A percentile compares a stretch with the other conserved stretches of the same genome.
Evolutionary conservation across 2,329 filamentous ascomycete genomes (phyloP).

Genomic region (Huntiella omanensis): DNA sequence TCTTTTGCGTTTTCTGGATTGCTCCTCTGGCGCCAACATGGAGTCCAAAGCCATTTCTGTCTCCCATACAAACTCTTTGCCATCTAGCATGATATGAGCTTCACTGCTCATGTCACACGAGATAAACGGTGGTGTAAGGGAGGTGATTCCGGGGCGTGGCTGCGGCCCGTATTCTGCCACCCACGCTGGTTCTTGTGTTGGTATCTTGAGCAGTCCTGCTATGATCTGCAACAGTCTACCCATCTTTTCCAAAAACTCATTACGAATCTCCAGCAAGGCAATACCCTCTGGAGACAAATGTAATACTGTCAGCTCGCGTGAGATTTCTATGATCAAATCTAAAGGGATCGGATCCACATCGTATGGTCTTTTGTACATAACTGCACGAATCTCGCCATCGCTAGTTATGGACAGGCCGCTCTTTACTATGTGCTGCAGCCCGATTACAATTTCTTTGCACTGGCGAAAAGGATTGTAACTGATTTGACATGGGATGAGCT

Average conservation of each 20-base stretch:
- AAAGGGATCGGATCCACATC: constrained; percentile 44
- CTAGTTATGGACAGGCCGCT: constrained; percentile 44
- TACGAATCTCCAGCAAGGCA: constrained; percentile 53
- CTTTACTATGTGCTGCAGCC: constrained; percentile 74
- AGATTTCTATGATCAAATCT: constrained; percentile 67
- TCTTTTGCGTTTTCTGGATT: constrained; percentile 10
- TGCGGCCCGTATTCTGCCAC: not conserved
- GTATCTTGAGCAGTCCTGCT: constrained; percentile 58
- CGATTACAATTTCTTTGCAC: constrained; percentile 57
- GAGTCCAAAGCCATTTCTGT: too few species aligned
- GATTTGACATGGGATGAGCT: constrained; percentile 58
- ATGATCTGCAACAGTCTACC: constrained; percentile 61
- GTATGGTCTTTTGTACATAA: constrained; percentile 69
- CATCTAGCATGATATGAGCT: constrained; percentile 39
- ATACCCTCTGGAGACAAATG: constrained; percentile 23
- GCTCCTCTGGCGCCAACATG: constrained; percentile 12
- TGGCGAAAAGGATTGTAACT: constrained; percentile 52
- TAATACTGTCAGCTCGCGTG: constrained; percentile 42
- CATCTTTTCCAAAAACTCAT: constrained; percentile 49
- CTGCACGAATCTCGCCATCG: constrained; percentile 26
- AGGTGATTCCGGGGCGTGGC: constrained; percentile 24
- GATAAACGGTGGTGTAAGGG: constrained; percentile 51
- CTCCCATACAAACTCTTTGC: constrained; percentile 22
- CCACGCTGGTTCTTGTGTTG: constrained; percentile 17
- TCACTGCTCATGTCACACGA: constrained; percentile 43